Evolutionary conservation across 106 monocot species (phyloP).

Genomic region (Dendrobium chrysotoxum): DNA sequence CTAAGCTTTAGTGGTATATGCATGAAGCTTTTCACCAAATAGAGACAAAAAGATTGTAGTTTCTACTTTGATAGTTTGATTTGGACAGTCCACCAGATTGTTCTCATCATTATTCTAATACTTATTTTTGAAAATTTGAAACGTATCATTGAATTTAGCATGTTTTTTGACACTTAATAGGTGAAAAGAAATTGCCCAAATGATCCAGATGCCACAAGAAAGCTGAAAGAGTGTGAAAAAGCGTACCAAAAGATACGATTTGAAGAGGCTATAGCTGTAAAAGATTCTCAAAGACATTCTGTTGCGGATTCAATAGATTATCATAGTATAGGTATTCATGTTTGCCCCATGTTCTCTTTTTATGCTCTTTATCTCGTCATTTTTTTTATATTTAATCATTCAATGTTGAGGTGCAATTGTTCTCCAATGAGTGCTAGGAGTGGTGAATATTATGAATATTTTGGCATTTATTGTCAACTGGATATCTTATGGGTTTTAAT

Average conservation of each 20-base stretch:
- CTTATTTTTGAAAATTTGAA: background rate
- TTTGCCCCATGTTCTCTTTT: background rate
- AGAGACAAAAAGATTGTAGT: background rate
- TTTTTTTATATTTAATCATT: background rate
- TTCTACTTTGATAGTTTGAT: background rate
- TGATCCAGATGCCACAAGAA: slow-evolving; percentile 91
- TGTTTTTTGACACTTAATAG: slow-evolving; percentile 24
- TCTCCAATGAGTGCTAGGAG: background rate
- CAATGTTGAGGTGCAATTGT: background rate
- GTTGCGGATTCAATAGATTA: slow-evolving; percentile 88
- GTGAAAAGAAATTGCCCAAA: slow-evolving; percentile 84
- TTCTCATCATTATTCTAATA: background rate
- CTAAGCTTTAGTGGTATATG: background rate
- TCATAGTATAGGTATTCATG: slow-evolving; percentile 56
- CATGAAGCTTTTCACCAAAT: background rate
- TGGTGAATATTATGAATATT: background rate
- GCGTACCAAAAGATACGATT: slow-evolving; percentile 92
- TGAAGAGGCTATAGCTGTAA: slow-evolving; percentile 90
- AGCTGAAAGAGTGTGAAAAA: slow-evolving; percentile 95
- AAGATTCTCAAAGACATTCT: slow-evolving; percentile 44
- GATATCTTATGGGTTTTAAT: background rate
- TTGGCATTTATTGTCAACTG: background rate
- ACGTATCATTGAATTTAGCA: background rate
- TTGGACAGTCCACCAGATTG: background rate
- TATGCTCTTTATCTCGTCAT: background rate